A percentile compares a stretch with the other conserved stretches of the same genome.
phyloP scores from a whole-genome alignment of 2,329 filamentous ascomycete species.

The Harringtonia lauricola region DNA sequence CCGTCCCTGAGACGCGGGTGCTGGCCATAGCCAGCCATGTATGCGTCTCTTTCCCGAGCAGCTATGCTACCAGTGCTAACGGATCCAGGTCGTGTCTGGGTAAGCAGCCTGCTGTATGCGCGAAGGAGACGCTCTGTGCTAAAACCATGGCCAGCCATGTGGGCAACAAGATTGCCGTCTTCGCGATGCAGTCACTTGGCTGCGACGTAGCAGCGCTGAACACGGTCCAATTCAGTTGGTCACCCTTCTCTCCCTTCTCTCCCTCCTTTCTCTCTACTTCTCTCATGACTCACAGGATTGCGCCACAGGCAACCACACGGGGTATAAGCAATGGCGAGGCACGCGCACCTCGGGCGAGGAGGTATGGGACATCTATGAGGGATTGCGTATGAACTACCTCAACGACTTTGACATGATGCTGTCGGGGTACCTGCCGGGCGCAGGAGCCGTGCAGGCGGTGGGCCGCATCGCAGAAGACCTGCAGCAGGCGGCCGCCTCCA shows the following conservation, averaged over 20 bases:
- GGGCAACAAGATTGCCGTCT: slow-evolving; percentile 93
- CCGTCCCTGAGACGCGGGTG: slow-evolving; percentile 52
- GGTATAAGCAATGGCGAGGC: slow-evolving; percentile 80
- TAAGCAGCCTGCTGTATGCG: slow-evolving; percentile 30
- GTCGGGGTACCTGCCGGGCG: slow-evolving; percentile 87
- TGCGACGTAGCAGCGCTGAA: slow-evolving; percentile 92
- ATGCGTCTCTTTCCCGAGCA: slow-evolving; percentile 24
- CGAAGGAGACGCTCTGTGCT: not conserved
- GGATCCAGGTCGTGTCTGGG: slow-evolving; percentile 58
- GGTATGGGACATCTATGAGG: slow-evolving; percentile 74
- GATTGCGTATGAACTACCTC: slow-evolving; percentile 72
- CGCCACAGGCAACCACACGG: slow-evolving; percentile 77
- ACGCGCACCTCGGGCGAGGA: slow-evolving; percentile 72
- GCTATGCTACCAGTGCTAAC: slow-evolving; percentile 11
- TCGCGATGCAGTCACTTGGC: slow-evolving; percentile 85
- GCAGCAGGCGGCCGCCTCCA: slow-evolving; percentile 49
- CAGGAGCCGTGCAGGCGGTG: slow-evolving; percentile 71
- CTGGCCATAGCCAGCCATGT: slow-evolving; percentile 94
- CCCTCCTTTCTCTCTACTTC: not conserved
- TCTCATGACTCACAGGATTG: not conserved
- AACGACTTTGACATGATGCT: slow-evolving; percentile 90
- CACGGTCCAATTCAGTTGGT: slow-evolving; percentile 91
- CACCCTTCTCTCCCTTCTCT: not conserved
- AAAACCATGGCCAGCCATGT: slow-evolving; percentile 61
- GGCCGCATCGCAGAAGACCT: slow-evolving; percentile 76